These are phyloP conservation scores for Viola odorata DNA, from an alignment of 345 rosid species.

Conservation along the genomic window DNA sequence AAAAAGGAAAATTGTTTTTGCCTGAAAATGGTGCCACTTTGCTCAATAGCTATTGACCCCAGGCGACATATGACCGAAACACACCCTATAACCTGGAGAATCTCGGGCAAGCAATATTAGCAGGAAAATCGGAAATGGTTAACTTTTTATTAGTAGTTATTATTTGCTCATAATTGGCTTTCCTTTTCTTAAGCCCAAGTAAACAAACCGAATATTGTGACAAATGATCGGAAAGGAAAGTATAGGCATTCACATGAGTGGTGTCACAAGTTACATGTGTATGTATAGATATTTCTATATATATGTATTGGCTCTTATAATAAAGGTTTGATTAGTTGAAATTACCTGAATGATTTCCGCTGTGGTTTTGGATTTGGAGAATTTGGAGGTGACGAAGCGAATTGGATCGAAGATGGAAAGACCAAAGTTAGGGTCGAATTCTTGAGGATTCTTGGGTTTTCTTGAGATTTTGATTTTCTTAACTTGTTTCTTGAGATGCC, in stretches of 20 bases:
- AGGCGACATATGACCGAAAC: background rate
- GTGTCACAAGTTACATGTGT: background rate
- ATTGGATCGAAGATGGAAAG: conserved; percentile 54
- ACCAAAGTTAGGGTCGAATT: conserved; percentile 32
- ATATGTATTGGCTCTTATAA: too few relatives aligned
- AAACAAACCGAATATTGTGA: background rate
- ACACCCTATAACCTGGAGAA: background rate
- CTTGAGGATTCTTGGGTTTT: conserved; percentile 35
- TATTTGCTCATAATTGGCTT: background rate
- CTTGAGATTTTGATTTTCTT: conserved; percentile 65
- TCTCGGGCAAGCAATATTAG: background rate
- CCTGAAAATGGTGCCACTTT: conserved; percentile 17
- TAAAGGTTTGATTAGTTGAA: background rate
- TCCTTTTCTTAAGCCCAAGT: background rate
- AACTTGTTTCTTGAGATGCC: conserved; percentile 80
- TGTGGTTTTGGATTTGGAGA: conserved; percentile 22
- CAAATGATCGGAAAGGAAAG: too few relatives aligned
- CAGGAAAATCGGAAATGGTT: background rate
- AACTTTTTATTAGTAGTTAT: background rate
- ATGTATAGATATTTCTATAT: background rate
- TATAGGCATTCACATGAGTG: too few relatives aligned
- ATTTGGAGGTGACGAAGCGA: conserved; percentile 33
- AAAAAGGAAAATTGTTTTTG: background rate
- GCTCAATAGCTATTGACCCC: background rate
- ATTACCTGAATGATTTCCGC: conserved; percentile 66